Evolutionary conservation across 768 basidiomycete genomes (phyloP).

Genomic region (Naganishia onofrii): DNA sequence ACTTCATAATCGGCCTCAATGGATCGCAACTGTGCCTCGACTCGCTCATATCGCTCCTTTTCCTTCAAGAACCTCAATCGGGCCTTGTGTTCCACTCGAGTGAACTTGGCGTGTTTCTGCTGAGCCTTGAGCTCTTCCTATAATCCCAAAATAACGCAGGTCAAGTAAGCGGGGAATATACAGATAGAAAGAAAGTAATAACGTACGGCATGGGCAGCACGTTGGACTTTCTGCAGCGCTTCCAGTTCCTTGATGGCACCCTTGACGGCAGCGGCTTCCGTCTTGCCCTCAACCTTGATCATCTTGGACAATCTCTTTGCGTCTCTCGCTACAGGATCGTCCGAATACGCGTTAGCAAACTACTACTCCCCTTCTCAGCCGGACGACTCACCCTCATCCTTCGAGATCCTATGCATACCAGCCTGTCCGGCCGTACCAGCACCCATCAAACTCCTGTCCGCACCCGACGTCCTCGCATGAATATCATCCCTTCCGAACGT

Average conservation of each 20-base stretch:
- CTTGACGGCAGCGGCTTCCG: slow-evolving; percentile 64
- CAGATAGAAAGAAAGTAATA: not conserved
- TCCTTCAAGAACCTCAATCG: slow-evolving; percentile 64
- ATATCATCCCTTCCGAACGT: slow-evolving; percentile 28
- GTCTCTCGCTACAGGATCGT: slow-evolving; percentile 47
- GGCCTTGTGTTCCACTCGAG: slow-evolving; percentile 63
- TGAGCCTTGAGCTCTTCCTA: slow-evolving; percentile 64
- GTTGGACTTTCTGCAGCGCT: slow-evolving; percentile 69
- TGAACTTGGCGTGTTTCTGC: slow-evolving; percentile 58
- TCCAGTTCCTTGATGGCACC: slow-evolving; percentile 66
- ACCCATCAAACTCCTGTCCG: slow-evolving; percentile 24
- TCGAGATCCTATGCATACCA: slow-evolving; percentile 30
- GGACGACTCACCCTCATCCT: slow-evolving; percentile 24
- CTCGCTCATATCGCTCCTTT: slow-evolving; percentile 54
- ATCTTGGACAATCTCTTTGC: slow-evolving; percentile 66
- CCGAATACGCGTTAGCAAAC: not conserved
- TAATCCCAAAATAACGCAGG: not conserved
- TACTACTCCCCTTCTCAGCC: too few species aligned
- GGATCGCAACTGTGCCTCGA: slow-evolving; percentile 48
- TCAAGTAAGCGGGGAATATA: too few species aligned
- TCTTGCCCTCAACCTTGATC: slow-evolving; percentile 66
- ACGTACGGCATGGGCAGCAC: slow-evolving; percentile 54
- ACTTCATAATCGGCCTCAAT: slow-evolving; percentile 50
- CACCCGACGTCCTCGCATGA: slow-evolving; percentile 29
- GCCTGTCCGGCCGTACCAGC: slow-evolving; percentile 17